A percentile compares a stretch with the other conserved stretches of the same genome.
Conservation (phyloP, 1,284 basidiomycete species). For the Cutaneotrichosporon dermatis region DNA sequence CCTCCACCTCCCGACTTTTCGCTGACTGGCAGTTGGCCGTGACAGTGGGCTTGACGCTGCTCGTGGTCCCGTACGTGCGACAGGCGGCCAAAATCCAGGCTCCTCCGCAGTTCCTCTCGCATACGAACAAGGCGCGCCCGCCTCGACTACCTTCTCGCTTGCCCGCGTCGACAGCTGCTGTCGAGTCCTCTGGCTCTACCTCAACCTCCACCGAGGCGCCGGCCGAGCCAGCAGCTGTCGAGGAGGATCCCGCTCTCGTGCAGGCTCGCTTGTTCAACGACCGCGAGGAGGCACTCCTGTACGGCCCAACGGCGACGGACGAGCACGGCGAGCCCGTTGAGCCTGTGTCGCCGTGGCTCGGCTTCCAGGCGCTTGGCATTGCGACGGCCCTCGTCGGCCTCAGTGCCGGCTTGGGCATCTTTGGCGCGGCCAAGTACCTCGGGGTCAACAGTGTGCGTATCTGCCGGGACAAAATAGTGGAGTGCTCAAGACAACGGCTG, state of each 20-base stretch:
- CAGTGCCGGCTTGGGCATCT: conserved; percentile 34
- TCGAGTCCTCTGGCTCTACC: not conserved
- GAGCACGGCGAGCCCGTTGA: conserved; percentile 12
- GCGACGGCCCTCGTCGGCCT: conserved; percentile 40
- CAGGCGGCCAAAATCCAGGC: conserved; percentile 29
- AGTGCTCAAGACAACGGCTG: not conserved
- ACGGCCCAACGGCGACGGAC: conserved; percentile 16
- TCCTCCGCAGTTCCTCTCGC: conserved; percentile 27
- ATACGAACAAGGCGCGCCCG: conserved; percentile 13
- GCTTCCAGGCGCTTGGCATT: conserved; percentile 37
- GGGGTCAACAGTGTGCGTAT: conserved; percentile 39
- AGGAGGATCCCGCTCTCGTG: not conserved
- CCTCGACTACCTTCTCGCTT: not conserved
- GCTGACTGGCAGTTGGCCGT: conserved; percentile 30
- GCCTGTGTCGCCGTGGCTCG: conserved; percentile 23
- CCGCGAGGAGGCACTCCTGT: conserved; percentile 28
- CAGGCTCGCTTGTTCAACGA: conserved; percentile 27
- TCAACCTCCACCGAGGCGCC: not conserved
- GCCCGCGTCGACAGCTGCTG: not conserved
- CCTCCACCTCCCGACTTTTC: not conserved
- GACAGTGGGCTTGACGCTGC: conserved; percentile 33
- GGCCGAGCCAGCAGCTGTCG: not conserved
- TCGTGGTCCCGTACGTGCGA: conserved; percentile 34
- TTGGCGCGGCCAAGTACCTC: conserved; percentile 30
- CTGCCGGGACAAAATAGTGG: no score